Evolutionary conservation across 139 green algal genomes (phyloP).

Genomic region (Chlamydomonas applanata): DNA sequence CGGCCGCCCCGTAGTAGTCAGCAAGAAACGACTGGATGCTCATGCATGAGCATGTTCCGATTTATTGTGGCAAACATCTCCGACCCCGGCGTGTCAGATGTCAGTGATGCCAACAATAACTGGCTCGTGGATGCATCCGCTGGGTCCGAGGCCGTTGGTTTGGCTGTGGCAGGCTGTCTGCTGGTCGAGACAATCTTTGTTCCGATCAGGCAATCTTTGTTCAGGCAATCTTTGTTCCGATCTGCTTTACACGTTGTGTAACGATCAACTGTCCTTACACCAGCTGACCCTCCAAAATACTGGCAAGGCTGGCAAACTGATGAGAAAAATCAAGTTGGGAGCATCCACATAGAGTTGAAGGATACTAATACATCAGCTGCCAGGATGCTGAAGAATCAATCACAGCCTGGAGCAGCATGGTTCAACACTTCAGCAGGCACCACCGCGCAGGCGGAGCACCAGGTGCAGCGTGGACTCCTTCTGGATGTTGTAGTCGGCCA

Average conservation of each 20-base stretch:
- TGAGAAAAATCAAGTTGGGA: no score
- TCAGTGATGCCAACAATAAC: conserved; percentile 75
- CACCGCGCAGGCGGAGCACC: conserved; percentile 77
- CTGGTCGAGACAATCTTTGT: no score
- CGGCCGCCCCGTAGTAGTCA: conserved; percentile 51
- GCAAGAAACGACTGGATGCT: neutral
- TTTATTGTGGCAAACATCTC: no score
- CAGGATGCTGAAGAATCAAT: neutral
- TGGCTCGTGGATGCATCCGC: conserved; percentile 66
- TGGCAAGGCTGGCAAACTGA: no score
- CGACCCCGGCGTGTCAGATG: no score
- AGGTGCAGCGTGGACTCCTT: conserved; percentile 87
- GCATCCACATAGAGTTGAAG: neutral
- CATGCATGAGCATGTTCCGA: neutral
- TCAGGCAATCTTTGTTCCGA: no score
- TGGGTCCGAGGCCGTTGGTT: conserved; percentile 35
- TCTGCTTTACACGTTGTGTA: no score
- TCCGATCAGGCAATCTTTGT: no score
- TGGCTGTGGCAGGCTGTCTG: conserved; percentile 12
- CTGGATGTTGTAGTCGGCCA: conserved; percentile 97
- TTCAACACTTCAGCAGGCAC: conserved; percentile 34
- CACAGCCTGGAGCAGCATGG: neutral
- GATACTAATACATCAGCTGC: neutral
- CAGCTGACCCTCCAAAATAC: no score
- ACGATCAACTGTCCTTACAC: no score